Evolutionary conservation across 1,284 basidiomycete genomes (phyloP), one percentile per base, ranked within the genome.

Genomic region (Ustilago crameri): DNA sequence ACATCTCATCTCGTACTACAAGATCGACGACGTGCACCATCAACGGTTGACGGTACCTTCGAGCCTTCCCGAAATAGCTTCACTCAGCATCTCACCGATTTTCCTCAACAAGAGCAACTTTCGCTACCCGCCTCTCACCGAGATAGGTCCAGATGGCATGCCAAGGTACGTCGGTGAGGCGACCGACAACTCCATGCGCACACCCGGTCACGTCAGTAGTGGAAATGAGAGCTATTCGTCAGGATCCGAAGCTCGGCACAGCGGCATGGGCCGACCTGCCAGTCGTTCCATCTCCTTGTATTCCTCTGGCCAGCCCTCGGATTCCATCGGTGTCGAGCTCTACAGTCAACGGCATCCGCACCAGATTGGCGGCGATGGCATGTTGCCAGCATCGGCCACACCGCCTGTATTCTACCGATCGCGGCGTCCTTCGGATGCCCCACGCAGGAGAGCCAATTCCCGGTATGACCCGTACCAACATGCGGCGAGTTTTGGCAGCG

Each of bases 1-100:
- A 81, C 95, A 98, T 82, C 88, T 98, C 64, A 93, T 98, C 51
- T 96, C 93, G 1, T 97, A 98, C 86, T 98, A 98, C 87, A 91
- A 90, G 71, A 88, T 95, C 58, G 91, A 93, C 73, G 95, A 98
- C 81, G 93, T 96, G 20, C 89, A 92, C 50, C 88, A 90, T 56
- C 93, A 93, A 20, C 90, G 93, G 30, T 88, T 98, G 8, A 89
- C 93, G 30, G 88, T 92, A 0, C 95, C 95, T 0, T 95, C 93
- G 0, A 91, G 91, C 2, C 87, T 95, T 0, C 92, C 93, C 0
- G 94, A 97, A 83, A 87, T 98, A 27, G 89, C 90, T 0, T 88
- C 91, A 0, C 87, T 98, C 32, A 89, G 91, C 63, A 95, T 97
- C 82, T 91, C 89, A 71, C 90, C 91, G 22, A 91, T 93, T 74